phyloP scores from a whole-genome alignment of 2,329 filamentous ascomycete species.

The Stromatinia cepivora region DNA sequence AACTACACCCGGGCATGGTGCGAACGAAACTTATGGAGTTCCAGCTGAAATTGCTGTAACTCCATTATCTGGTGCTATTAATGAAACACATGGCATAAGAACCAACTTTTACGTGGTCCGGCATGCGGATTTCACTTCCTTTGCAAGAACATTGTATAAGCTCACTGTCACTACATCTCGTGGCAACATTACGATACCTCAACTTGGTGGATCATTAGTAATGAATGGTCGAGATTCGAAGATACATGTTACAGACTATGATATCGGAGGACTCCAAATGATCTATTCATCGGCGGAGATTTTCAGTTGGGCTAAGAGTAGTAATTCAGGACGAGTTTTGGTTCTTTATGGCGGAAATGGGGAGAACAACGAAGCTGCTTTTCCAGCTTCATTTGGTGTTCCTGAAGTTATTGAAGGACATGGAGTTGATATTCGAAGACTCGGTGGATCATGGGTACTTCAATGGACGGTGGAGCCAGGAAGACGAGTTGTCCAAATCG shows the following conservation, averaged over 20 bases:
- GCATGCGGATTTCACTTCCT: conserved; percentile 56
- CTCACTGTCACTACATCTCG: conserved; percentile 55
- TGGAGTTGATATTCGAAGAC: neutral
- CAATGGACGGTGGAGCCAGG: conserved; percentile 53
- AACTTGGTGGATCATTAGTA: conserved; percentile 55
- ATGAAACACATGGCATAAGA: conserved; percentile 45
- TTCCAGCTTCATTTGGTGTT: conserved; percentile 9
- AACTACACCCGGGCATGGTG: conserved; percentile 53
- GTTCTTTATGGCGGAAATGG: conserved; percentile 61
- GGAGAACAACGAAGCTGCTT: conserved; percentile 59
- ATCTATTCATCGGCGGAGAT: conserved; percentile 68
- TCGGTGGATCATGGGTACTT: conserved; percentile 43
- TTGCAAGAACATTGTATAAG: conserved; percentile 20
- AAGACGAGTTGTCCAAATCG: conserved; percentile 50
- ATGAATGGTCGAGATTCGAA: conserved; percentile 64
- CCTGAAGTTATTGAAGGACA: conserved; percentile 12
- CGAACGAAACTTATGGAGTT: conserved; percentile 48
- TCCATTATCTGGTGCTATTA: conserved; percentile 50
- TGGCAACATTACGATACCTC: conserved; percentile 57
- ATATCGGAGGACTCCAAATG: conserved; percentile 55
- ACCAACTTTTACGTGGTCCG: conserved; percentile 64
- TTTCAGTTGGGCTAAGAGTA: conserved; percentile 64
- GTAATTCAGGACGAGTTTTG: conserved; percentile 51
- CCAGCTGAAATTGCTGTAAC: conserved; percentile 62
- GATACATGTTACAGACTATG: conserved; percentile 64